Base-by-base conservation (phyloP, 2,329 filamentous ascomycete species). In the Xylaria sp. region DNA sequence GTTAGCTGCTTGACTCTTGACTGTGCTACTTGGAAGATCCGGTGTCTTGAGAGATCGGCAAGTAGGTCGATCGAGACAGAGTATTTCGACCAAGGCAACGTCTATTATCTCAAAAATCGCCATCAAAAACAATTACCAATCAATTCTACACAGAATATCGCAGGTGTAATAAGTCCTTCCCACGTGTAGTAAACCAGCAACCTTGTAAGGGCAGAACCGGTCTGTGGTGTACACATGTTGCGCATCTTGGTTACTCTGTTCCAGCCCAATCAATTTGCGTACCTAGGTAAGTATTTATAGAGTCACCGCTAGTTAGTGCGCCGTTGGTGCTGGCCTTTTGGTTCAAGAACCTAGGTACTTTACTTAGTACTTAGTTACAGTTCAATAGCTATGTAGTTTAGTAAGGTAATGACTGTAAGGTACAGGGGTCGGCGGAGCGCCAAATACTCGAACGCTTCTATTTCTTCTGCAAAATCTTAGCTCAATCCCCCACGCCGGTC, bases 221-320 rank as follows among this genome's bases (percentile, higher is more conserved):
- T 29, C 42, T 61, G 27, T 40, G 13, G 5, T 40, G 37, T 13
- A 51, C n/a, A n/a, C n/a, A n/a, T n/a, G n/a, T n/a, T n/a, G n/a
- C n/a, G n/a, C n/a, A n/a, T n/a, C 10, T 35, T 4, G 32, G 25
- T 32, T 53, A 55, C 32, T 32, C 35, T 27, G 54, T 37, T 60
- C 40, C 25, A 42, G 40, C 25, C 67, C 59, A 69, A 66, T 69
- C 50, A 65, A 32, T 35, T 44, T 27, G 47, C 21, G 25, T 44
- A n/a, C n/a, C n/a, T n/a, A n/a, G n/a, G n/a, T n/a, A n/a, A n/a
- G n/a, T n/a, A 67, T 27, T 44, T 59, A 21, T 54, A 48, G 50
- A 37, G 68, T 68, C 68, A 68, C 68, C 68, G 68, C 68, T 68
- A 68, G 65, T 70, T 55, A 60, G 35, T 62, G 18, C 55, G 16